These are phyloP conservation scores for Saccharomyces eubayanus DNA, from an alignment of 805 yeast genomes.

Conservation along the genomic window DNA sequence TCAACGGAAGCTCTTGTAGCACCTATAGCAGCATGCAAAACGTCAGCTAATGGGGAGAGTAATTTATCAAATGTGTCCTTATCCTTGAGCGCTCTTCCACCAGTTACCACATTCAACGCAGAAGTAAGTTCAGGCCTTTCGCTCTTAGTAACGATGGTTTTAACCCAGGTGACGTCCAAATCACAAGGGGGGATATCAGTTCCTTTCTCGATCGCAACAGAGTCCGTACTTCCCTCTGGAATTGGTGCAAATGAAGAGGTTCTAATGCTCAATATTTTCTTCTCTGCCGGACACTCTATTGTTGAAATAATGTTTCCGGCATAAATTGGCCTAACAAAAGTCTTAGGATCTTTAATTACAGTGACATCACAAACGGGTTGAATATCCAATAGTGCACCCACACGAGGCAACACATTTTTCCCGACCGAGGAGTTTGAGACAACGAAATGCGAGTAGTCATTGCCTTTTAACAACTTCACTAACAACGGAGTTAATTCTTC, in stretches of 20 bases:
- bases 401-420: slow-evolving; percentile 76
- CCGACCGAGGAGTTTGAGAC: slow-evolving; percentile 83
- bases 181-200: slow-evolving; percentile 29
- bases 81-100: slow-evolving; percentile 89
- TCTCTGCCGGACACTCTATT: slow-evolving; percentile 58
- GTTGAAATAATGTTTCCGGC: slow-evolving; percentile 93
- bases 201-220: slow-evolving; percentile 40
- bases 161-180: slow-evolving; percentile 51
- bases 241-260: slow-evolving; percentile 66
- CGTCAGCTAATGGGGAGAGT: slow-evolving; percentile 75
- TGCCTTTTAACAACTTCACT: slow-evolving; percentile 31
- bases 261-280: slow-evolving; percentile 69
- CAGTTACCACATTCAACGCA: slow-evolving; percentile 75
- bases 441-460: slow-evolving; percentile 55
- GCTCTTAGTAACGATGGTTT: slow-evolving; percentile 59
- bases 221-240: slow-evolving; percentile 31
- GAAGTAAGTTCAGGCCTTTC: slow-evolving; percentile 89
- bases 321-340: slow-evolving; percentile 86
- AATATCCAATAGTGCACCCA: slow-evolving; percentile 73
- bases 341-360: slow-evolving; percentile 49
- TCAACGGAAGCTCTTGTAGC: slow-evolving; percentile 98
- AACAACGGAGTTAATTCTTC: slow-evolving; percentile 72
- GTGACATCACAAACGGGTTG: slow-evolving; percentile 85
- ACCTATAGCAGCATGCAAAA: slow-evolving; percentile 86
- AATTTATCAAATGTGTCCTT: slow-evolving; percentile 77